Percentiles rank a stretch among this genome's conserved stretches.
Conservation (phyloP, 2,329 filamentous ascomycete species). For the Aspergillus nomiae region DNA sequence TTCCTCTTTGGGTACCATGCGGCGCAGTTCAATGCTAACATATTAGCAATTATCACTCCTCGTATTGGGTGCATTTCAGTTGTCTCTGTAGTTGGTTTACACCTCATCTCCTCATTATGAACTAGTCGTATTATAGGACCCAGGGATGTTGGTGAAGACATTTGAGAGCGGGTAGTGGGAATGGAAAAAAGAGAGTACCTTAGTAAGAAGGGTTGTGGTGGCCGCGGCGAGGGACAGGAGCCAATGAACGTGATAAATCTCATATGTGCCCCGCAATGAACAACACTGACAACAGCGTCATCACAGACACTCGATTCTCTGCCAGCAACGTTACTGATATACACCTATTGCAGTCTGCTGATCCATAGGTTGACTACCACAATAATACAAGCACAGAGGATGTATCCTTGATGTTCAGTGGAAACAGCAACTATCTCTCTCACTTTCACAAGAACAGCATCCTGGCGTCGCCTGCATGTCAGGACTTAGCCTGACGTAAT, state of each 20-base stretch:
- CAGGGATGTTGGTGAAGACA: neutral
- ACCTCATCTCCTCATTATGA: neutral
- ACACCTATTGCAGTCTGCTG: neutral
- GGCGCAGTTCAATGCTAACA: neutral
- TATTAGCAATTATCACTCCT: neutral
- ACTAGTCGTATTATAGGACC: neutral
- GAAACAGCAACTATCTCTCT: constrained; percentile 3
- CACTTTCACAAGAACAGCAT: constrained; percentile 8
- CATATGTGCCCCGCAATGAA: neutral
- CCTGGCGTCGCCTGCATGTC: constrained; percentile 21
- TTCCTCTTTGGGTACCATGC: neutral
- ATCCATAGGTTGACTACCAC: neutral
- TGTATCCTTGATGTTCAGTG: neutral
- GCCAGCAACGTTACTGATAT: neutral
- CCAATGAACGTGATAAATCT: neutral
- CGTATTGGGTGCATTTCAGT: neutral
- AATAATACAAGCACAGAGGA: neutral
- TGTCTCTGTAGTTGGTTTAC: neutral
- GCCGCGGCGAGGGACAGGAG: neutral
- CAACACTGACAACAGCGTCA: neutral
- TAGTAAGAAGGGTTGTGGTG: neutral
- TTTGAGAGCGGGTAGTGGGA: neutral
- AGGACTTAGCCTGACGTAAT: constrained; percentile 17
- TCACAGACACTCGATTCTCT: neutral
- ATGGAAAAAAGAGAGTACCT: neutral